These are phyloP conservation scores for Eucalyptus caleyi DNA, from an alignment of 345 rosid species.

Conservation along the genomic window DNA sequence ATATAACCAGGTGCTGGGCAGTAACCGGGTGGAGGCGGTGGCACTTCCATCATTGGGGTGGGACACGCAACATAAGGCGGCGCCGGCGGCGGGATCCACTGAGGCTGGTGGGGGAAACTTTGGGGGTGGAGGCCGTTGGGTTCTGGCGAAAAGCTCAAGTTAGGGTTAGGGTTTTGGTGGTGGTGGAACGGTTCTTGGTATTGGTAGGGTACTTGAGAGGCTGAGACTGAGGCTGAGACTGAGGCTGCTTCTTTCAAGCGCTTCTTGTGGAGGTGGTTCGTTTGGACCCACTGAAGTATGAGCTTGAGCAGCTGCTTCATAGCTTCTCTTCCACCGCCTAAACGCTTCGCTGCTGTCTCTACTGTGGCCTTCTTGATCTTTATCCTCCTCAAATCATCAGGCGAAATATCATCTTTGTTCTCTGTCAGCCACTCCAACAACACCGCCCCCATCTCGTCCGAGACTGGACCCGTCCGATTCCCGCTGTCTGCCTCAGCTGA, in stretches of 20 bases:
- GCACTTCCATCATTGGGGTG: not conserved
- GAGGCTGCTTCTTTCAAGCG: constrained; percentile 13
- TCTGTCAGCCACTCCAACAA: constrained; percentile 86
- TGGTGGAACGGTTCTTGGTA: constrained; percentile 20
- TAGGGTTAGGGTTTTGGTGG: constrained; percentile 33
- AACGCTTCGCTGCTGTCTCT: constrained; percentile 71
- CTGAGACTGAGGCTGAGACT: not conserved
- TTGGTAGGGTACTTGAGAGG: constrained; percentile 1
- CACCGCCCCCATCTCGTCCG: constrained; percentile 74
- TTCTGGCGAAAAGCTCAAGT: constrained; percentile 9
- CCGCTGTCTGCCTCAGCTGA: not conserved
- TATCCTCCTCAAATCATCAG: constrained; percentile 80
- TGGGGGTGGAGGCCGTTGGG: constrained; percentile 1
- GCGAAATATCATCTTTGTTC: constrained; percentile 77
- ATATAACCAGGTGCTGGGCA: constrained; percentile 10
- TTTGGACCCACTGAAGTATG: constrained; percentile 96
- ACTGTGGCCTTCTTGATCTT: constrained; percentile 92
- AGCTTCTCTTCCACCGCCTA: constrained; percentile 90
- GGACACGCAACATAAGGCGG: constrained; percentile 17
- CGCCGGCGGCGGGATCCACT: constrained; percentile 32
- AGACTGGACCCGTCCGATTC: not conserved
- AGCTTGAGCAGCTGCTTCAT: constrained; percentile 90
- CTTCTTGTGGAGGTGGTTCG: constrained; percentile 65
- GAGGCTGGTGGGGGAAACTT: constrained; percentile 20
- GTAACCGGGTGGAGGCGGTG: not conserved